Base-by-base conservation (phyloP, 2,329 filamentous ascomycete genomes). In the Trichoderma pleuroti region DNA sequence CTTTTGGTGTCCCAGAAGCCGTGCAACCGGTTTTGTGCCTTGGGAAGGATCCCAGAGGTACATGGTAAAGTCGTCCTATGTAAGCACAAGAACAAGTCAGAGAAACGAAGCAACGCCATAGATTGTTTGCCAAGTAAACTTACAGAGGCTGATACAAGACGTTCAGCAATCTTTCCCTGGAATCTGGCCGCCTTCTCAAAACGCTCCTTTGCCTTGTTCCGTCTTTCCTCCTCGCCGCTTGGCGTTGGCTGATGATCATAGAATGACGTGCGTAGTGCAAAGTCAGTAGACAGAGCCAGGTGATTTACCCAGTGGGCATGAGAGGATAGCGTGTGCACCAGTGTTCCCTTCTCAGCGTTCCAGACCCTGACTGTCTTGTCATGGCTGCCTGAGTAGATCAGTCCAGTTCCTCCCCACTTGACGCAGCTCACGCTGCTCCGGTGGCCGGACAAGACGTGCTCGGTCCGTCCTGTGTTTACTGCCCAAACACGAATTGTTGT, bases 231-330 rank as follows among this genome's bases (percentile, higher is more conserved):
- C 1, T 90, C 88, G 0, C 88, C 88, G 0, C 84, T 82, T 0
- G 94, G 94, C 0, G 92, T 84, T 8, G 83, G 84, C 73, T 90
- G 90, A 79, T 98, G 94, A 77, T 98, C 95, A 77, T 93, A 92
- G 82, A 91, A 99, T 1, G 88, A 91, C 0, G 94, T 98, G 63
- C 94, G 88, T 42, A 98, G 85, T 2, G 92, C 94, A 77, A 94
- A 96, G 77, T 98, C 96, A 5, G 94, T 98, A 0, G 94, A 98
- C 5, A 99, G 86, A 0, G 96, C 94, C 26, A 99, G 87, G 77
- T 98, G 93, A 78, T 99, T 99, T 34, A 99, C 93, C 89, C 95
- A 97, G 79, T 98, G 96, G 0, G 92, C 93, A 78, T 99, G 97
- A 2, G 91, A 86, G 24, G 88, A 89, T 10, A 98, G 84, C 0